phyloP scores from a whole-genome alignment of 441 rosid species.

The Manihot esculenta region DNA sequence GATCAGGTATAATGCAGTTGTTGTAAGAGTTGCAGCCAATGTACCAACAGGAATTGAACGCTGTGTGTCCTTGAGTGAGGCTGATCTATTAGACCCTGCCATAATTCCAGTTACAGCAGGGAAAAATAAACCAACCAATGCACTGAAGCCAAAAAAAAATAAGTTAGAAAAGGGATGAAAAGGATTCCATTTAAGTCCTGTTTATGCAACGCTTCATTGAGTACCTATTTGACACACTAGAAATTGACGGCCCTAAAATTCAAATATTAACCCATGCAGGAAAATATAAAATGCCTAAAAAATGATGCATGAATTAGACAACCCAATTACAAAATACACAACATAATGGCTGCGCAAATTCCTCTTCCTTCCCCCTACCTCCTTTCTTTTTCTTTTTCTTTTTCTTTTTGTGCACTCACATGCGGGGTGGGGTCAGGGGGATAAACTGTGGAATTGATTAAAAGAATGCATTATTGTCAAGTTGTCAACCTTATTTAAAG shows the following conservation, averaged over 20 bases:
- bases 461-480: not conserved
- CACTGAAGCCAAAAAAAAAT: slow-evolving; percentile 49
- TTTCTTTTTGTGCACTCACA: no score
- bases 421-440: not conserved
- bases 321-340: not conserved
- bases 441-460: not conserved
- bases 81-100: slow-evolving; percentile 99
- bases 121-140: slow-evolving; percentile 95
- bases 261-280: not conserved
- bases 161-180: slow-evolving; percentile 20
- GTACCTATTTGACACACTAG: not conserved
- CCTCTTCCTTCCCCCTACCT: not conserved
- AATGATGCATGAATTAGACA: not conserved
- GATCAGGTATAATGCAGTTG: slow-evolving; percentile 68
- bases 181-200: not conserved
- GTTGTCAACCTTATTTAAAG: not conserved
- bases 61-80: slow-evolving; percentile 96
- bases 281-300: not conserved
- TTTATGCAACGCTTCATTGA: slow-evolving; percentile 9
- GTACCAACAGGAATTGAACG: slow-evolving; percentile 95
- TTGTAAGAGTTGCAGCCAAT: slow-evolving; percentile 87
- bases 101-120: slow-evolving; percentile 99
- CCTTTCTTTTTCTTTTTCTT: no score
- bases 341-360: not conserved
- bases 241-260: not conserved